Base-by-base conservation (phyloP, 2,329 filamentous ascomycete genomes). In the Fusarium ambrosium region DNA sequence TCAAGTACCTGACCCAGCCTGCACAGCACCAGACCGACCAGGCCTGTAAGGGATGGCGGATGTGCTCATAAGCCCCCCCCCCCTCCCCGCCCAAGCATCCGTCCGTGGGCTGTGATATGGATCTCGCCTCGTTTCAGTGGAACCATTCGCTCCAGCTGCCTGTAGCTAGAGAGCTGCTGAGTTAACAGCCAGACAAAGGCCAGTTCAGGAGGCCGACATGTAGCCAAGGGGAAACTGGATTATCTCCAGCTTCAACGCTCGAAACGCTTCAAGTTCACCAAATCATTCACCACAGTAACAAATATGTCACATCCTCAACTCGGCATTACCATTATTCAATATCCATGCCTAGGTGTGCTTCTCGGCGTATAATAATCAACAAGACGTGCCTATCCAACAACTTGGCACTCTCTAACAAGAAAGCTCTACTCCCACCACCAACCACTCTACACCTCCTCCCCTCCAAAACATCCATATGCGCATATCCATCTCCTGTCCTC, bases 271-370 rank as follows among this genome's bases (percentile, higher is more conserved):
- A 32, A 53, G 18, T 32, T n/a, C 24, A 29, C 16, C 45, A n/a
- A 29, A 29, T 6, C 9, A 16, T 32, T 43, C 18, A 55, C 53
- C 60, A 62, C 27, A 37, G 34, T 29, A 66, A 39, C 32, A 41
- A 58, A 65, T 16, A 48, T 48, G 62, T 32, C 22, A 66, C 24
- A 59, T n/a, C 59, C 67, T 64, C 62, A 67, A 71, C 60, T 78
- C 61, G 70, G 74, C 71, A 80, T 80, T 80, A 80, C 73, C 73
- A 80, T 80, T 80, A 80, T 69, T 79, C 69, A 79, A 76, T 80
- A 80, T 72, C 74, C 74, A 72, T 77, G 62, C 36, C 45, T 60
- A 64, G 48, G 63, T 24, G 55, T 70, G 68, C 62, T 64, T 62
- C 66, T 66, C 67, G 64, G 58, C 45, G 53, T 67, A 60, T 68